Base-by-base conservation (phyloP, 2,329 filamentous ascomycete species). In the Exophiala sp. region DNA sequence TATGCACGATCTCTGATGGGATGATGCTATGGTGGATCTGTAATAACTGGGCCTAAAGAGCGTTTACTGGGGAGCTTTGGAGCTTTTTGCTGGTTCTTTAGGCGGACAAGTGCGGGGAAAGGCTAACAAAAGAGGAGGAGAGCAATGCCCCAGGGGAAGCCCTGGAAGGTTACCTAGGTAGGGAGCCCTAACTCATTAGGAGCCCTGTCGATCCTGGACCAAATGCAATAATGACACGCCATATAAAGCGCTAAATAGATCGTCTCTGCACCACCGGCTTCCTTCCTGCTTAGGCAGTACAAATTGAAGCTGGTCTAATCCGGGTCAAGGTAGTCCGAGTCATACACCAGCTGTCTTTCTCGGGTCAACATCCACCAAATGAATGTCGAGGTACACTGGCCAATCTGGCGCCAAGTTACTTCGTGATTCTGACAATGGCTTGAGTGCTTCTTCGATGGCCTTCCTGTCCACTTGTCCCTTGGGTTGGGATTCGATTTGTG, bases 351-450 rank as follows among this genome's bases (percentile, higher is more conserved):
- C 32, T 33, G 62, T n/a, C 47, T 52, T 46, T 61, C 60, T 20
- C 51, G 60, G 33, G 48, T 65, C 46, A 24, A 68, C 57, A 5
- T 73, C 71, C 46, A 73, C 71, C 47, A 73, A 60, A 61, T 75
- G 72, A 45, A 76, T 65, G 42, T 73, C 72, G 64, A 75, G 68
- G 9, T 70, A 66, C 6, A 68, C 62, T 0, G 73, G 71, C 63
- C 75, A 76, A 52, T 75, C 73, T 0, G 73, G 72, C 33, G 75
- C 72, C 52, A 75, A 55, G 35, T 71, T 65, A 50, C 68, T 72
- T 49, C 62, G 53, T 21, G 50, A 52, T 20, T 58, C 57, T 9
- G 62, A 50, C 35, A 58, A 12, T 1, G 63, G 60, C 38, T 58
- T 62, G 46, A 62, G 55, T 9, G 62, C 62, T 34, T 72, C 62